Base-by-base conservation (phyloP, 768 basidiomycete species). In the Mycena albidolilacea region DNA sequence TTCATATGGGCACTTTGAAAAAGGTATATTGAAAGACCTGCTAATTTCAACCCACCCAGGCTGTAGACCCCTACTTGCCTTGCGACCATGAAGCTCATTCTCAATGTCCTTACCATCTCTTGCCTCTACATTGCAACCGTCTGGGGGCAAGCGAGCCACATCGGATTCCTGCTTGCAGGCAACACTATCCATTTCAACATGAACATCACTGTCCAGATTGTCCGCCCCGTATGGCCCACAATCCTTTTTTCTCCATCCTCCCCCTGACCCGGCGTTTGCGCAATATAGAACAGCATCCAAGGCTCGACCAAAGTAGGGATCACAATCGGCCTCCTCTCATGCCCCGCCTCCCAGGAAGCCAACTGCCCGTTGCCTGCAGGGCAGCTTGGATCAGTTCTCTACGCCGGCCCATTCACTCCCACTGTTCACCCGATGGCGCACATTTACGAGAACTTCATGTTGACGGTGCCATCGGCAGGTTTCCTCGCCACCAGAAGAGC, bases 371-470 rank as follows among this genome's bases (percentile, higher is more conserved):
- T 68, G 7, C 72, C 72, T 5, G 14, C 30, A 5, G 41, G 57
- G 17, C 48, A 70, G 46, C 72, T 74, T n/a, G 72, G 71, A 15
- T 1, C 44, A 0, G 23, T 66, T 17, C 19, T 70, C 9, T 74
- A 14, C 60, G 48, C 50, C n/a, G 72, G 72, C 37, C 57, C 8
- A 23, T 74, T 74, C 41, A 21, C 50, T 1, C 68, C 72, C 21
- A 63, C 64, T 11, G 9, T 48, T 12, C 64, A 61, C 21, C 44
- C 19, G 0, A 66, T 70, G 50, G 57, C 12, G 19, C 54, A 21
- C 63, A 30, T 65, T 38, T 74, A 74, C 60, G 64, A 74, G 52
- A 74, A 70, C 64, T 65, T 74, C 58, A 74, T 68, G 38, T 14
- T 74, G 64, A 57, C 65, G 12, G 65, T 60, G 4, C 65, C 71